A percentile compares a stretch with the other conserved stretches of the same genome.
Conservation (phyloP, 257 asterid genomes). For the Solanum piurae region DNA sequence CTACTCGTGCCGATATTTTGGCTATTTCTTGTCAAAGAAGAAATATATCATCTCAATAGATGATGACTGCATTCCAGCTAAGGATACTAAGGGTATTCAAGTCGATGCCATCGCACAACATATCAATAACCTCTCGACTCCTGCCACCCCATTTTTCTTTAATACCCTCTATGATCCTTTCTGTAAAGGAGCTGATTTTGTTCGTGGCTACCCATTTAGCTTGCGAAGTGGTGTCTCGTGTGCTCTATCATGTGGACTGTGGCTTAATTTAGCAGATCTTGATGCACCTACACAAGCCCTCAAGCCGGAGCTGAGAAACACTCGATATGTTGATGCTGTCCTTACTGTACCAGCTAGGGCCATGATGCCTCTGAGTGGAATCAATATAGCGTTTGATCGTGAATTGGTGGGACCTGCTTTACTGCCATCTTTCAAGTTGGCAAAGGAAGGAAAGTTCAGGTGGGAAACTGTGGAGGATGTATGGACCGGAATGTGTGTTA, state of each 20-base stretch:
- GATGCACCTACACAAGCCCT: conserved; percentile 96
- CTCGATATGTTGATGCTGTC: conserved; percentile 76
- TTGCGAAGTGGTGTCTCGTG: conserved; percentile 73
- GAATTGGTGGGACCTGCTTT: conserved; percentile 79
- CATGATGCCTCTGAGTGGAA: conserved; percentile 81
- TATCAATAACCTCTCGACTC: conserved; percentile 55
- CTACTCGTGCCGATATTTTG: conserved; percentile 81
- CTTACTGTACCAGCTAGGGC: conserved; percentile 61
- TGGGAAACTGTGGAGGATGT: conserved; percentile 92
- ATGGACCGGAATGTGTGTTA: conserved; percentile 89
- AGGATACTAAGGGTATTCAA: conserved; percentile 31
- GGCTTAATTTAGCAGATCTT: conserved; percentile 85
- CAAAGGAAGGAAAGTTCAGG: conserved; percentile 73
- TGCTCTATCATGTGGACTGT: conserved; percentile 80
- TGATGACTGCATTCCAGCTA: conserved; percentile 82
- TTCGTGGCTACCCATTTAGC: conserved; percentile 94
- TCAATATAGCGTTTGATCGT: conserved; percentile 57
- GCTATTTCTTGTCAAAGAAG: conserved; percentile 68
- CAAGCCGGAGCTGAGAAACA: conserved; percentile 45
- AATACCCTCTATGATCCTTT: conserved; percentile 82
- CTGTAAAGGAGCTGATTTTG: conserved; percentile 75
- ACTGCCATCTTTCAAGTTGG: conserved; percentile 65
- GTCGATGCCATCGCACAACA: conserved; percentile 57
- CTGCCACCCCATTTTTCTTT: conserved; percentile 94
- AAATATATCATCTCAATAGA: conserved; percentile 67